These are phyloP conservation scores for Xanthoparmelia taractica DNA, from an alignment of 495 filamentous ascomycete genomes.

Conservation along the genomic window DNA sequence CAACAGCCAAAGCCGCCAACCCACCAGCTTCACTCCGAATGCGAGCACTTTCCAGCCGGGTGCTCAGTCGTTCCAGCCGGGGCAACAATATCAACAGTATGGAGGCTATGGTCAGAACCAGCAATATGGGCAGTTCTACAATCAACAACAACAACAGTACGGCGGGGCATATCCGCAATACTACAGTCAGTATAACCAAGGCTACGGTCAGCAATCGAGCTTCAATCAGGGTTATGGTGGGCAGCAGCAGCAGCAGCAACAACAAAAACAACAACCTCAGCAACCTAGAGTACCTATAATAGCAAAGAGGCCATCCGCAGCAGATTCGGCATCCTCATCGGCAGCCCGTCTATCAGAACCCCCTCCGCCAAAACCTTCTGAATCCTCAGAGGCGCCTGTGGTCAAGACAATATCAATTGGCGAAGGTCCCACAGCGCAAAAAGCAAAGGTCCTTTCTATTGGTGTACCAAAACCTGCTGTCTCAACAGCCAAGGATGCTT, in stretches of 20 bases:
- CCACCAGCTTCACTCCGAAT: conserved; percentile 58
- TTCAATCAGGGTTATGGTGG: conserved; percentile 44
- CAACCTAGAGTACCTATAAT: conserved; percentile 59
- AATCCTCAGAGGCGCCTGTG: conserved; percentile 48
- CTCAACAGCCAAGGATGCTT: conserved; percentile 47
- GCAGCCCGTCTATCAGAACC: conserved; percentile 21
- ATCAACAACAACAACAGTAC: conserved; percentile 54
- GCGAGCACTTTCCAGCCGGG: conserved; percentile 75
- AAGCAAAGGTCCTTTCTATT: too few species aligned
- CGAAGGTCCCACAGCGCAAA: conserved; percentile 35
- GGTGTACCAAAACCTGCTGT: conserved; percentile 36
- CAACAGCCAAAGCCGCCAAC: conserved; percentile 42
- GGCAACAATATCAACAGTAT: conserved; percentile 52
- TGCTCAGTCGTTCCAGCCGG: conserved; percentile 69
- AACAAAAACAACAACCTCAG: too few species aligned
- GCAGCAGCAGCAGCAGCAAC: conserved; percentile 46
- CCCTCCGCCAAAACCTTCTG: conserved; percentile 24
- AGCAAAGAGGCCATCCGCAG: conserved; percentile 49
- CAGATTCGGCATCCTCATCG: conserved; percentile 35
- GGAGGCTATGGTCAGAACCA: conserved; percentile 40
- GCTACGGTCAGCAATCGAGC: conserved; percentile 49
- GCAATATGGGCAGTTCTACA: conserved; percentile 41
- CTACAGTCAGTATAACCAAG: conserved; percentile 54
- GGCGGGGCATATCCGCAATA: conserved; percentile 49
- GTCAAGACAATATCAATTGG: conserved; percentile 66